phyloP scores from a whole-genome alignment of 163 green algal species.

The Trebouxia gelatinosa region DNA sequence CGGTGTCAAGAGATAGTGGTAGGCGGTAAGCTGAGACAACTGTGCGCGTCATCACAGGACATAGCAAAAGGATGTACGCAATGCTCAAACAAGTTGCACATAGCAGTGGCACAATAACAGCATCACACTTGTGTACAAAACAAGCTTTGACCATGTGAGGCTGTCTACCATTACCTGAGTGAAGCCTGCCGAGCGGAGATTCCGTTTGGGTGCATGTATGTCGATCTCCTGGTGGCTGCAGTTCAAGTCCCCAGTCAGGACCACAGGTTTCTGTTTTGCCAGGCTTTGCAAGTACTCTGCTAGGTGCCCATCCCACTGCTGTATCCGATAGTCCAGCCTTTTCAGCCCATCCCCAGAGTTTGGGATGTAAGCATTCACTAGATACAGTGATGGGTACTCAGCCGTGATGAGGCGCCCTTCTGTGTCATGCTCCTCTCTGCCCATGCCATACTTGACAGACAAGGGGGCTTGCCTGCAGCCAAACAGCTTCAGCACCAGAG shows the following conservation, averaged over 20 bases:
- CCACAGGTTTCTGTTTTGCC: slow-evolving; percentile 39
- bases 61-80: no score
- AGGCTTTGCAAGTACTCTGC: slow-evolving; percentile 57
- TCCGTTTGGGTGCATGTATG: slow-evolving; percentile 81
- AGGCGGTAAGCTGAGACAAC: no score
- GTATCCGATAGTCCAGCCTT: slow-evolving; percentile 73
- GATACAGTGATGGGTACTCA: slow-evolving; percentile 49
- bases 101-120: no score
- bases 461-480: slow-evolving; percentile 40
- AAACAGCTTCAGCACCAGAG: background rate
- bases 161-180: slow-evolving; percentile 53
- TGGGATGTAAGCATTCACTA: slow-evolving; percentile 76
- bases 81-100: no score
- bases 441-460: slow-evolving; percentile 49
- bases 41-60: no score
- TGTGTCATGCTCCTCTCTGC: slow-evolving; percentile 58
- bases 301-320: slow-evolving; percentile 60
- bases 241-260: slow-evolving; percentile 77
- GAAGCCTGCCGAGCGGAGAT: slow-evolving; percentile 73
- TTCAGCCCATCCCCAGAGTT: slow-evolving; percentile 69
- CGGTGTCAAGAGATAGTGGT: no score
- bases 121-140: no score
- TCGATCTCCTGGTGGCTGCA: slow-evolving; percentile 76
- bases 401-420: slow-evolving; percentile 57
- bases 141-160: no score